phyloP scores from a whole-genome alignment of 1,284 basidiomycete genomes.

The Ganoderma boninense region DNA sequence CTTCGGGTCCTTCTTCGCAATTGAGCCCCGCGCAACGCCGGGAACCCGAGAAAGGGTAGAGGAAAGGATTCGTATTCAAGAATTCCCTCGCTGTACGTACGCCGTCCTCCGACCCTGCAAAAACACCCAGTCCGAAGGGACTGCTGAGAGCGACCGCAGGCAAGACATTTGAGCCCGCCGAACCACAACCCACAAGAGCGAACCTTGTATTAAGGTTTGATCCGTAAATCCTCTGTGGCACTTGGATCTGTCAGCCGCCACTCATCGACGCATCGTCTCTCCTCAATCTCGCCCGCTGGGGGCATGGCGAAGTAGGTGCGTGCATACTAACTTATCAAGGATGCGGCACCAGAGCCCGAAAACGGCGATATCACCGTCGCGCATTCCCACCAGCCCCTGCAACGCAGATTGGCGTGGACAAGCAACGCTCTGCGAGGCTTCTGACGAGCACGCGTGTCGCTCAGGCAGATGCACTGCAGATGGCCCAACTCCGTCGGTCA shows the following conservation, averaged over 20 bases:
- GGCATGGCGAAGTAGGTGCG: background rate
- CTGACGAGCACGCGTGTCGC: background rate
- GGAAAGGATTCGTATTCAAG: slow-evolving; percentile 1
- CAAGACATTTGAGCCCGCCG: background rate
- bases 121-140: slow-evolving; percentile 4
- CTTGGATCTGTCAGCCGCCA: slow-evolving; percentile 1
- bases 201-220: slow-evolving; percentile 25
- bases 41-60: background rate
- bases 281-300: slow-evolving; percentile 15
- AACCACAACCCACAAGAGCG: background rate
- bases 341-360: background rate
- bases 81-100: slow-evolving; percentile 1
- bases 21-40: slow-evolving; percentile 11
- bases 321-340: background rate
- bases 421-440: background rate
- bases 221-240: slow-evolving; percentile 14
- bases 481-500: background rate
- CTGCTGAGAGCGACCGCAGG: background rate
- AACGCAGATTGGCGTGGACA: slow-evolving; percentile 8
- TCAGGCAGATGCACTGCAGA: too few species aligned
- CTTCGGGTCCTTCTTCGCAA: slow-evolving; percentile 7
- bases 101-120: background rate
- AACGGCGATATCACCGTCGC: slow-evolving; percentile 14
- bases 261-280: slow-evolving; percentile 4
- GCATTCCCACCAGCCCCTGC: background rate